Base-by-base conservation (phyloP, 1,284 basidiomycete species). In the Ganoderma resinaceum region DNA sequence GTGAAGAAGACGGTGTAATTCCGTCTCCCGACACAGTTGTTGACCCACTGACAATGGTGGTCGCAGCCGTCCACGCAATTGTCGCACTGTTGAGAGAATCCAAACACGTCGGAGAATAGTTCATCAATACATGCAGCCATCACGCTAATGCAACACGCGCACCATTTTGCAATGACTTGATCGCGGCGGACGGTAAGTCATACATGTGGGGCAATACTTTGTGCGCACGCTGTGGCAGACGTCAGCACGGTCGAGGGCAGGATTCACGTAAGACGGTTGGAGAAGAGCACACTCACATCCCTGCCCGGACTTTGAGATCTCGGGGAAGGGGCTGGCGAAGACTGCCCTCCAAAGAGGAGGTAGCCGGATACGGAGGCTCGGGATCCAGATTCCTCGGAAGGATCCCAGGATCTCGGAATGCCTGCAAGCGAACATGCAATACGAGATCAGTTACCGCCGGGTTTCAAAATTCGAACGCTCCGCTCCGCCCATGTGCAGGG, bases 1-100 rank as follows among this genome's bases (percentile, higher is more conserved):
- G 88, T 88, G 73, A 97, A 91, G 81, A 98, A 98, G 29, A 91
- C 87, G 31, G 94, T 93, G 80, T 98, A 98, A 79, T 97, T 98
- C 61, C 95, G 90, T 62, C 93, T 88, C 3, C 96, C 96, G 58
- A 98, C 86, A 77, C 96, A 98, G 77, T 95, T 96, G 80, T 97
- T 97, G 40, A 98, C 89, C 91, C 96, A 98, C 73, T 96, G 94
- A 74, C 96, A 98, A 80, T 97, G 95, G 77, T 97, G 95, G 77
- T 97, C 92, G 75, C 89, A 91, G 29, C 91, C 92, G 73, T 97
- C 96, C 29, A 97, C 94, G 77, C 96, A 98, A 78, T 98, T 97
- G 74, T 97, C 95, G 79, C 96, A 98, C 92, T 95, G 74, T 0
- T 31, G 14, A 37, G 26, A 43, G 59, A 43, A 64, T 43, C 53